A percentile compares a stretch with the other conserved stretches of the same genome.
These are phyloP conservation scores for Polygonum aviculare DNA, from an alignment of 148 eudicot genomes.

Conservation along the genomic window DNA sequence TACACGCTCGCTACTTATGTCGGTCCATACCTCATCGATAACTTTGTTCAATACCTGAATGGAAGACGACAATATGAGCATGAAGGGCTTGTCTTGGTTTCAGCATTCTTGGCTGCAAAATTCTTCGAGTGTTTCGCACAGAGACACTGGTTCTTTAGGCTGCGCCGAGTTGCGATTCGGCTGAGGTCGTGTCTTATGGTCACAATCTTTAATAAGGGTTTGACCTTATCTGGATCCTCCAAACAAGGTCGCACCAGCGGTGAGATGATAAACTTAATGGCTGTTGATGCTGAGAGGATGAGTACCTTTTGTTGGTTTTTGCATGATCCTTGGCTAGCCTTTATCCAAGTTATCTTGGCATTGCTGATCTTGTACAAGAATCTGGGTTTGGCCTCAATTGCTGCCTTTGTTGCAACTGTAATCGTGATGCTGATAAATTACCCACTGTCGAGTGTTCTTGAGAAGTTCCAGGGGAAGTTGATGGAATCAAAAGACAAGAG, in stretches of 20 bases:
- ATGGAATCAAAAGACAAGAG: conserved; percentile 37
- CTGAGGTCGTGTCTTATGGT: conserved; percentile 27
- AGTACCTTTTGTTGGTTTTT: conserved; percentile 31
- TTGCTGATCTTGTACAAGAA: conserved; percentile 31
- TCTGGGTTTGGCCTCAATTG: conserved; percentile 32
- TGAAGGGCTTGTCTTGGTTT: conserved; percentile 27
- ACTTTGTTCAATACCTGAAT: conserved; percentile 38
- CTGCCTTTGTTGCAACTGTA: conserved; percentile 20
- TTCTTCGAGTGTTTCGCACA: conserved; percentile 30
- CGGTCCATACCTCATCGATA: conserved; percentile 38
- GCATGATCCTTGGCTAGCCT: conserved; percentile 37
- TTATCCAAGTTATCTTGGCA: conserved; percentile 26
- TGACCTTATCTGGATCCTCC: conserved; percentile 28
- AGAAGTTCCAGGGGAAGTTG: conserved; percentile 30
- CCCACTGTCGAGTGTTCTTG: conserved; percentile 25
- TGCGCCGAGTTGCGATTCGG: conserved; percentile 28
- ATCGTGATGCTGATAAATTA: conserved; percentile 26
- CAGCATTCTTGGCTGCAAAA: conserved; percentile 27
- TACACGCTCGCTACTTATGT: conserved; percentile 28
- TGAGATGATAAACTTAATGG: conserved; percentile 38
- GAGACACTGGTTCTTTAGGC: conserved; percentile 37
- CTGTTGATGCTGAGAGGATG: conserved; percentile 38
- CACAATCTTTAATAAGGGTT: conserved; percentile 30
- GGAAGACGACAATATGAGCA: conserved; percentile 19
- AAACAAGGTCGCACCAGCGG: conserved; percentile 39